Base-by-base conservation (phyloP, 2,329 filamentous ascomycete species). In the Fusarium sp. region DNA sequence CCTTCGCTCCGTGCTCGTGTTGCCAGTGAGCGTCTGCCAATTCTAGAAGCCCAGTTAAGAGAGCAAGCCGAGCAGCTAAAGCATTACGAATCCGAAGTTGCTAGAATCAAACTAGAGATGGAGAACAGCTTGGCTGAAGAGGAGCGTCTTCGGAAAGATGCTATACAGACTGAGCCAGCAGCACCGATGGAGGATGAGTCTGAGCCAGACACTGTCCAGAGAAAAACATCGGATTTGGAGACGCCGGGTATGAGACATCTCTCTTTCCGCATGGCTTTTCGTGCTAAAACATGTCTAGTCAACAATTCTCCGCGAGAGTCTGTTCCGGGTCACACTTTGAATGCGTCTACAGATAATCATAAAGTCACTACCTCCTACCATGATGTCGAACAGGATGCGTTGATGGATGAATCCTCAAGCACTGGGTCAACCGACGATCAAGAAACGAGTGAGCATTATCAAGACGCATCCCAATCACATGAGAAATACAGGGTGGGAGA, bases 31-130 rank as follows among this genome's bases (percentile, higher is more conserved):
- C 75, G 78, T n/a, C 63, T 81, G 22, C 75, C 79, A 11, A 62
- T 79, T 15, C 56, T 81, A 22, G 78, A 79, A 68, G 77, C 78
- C 22, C 76, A 73, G 40, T 72, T 79, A 30, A 75, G 68, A 51
- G 75, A 78, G 24, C 75, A 86, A 68, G 79, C 82, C 57, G 77
- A 80, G n/a, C 83, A 81, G 61, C 71, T 88, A 19, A 79, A 80
- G 54, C 75, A 79, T 20, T 71, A 87, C 35, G 79, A 83, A 59
- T 80, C 82, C 6, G 81, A 86, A 71, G 78, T 84, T 22, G 77
- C 78, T 20, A 80, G 78, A 19, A 79, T 88, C 35, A 79, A 86
- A 71, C 79, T 79, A 24, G 86, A 87, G 61, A 79, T 85, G 15
- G 76, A 79, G 26, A 74, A 77, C n/a, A 79, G 78, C 26, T 63